Base-by-base conservation (phyloP, 441 rosid genomes). In the Gossypium laxum region DNA sequence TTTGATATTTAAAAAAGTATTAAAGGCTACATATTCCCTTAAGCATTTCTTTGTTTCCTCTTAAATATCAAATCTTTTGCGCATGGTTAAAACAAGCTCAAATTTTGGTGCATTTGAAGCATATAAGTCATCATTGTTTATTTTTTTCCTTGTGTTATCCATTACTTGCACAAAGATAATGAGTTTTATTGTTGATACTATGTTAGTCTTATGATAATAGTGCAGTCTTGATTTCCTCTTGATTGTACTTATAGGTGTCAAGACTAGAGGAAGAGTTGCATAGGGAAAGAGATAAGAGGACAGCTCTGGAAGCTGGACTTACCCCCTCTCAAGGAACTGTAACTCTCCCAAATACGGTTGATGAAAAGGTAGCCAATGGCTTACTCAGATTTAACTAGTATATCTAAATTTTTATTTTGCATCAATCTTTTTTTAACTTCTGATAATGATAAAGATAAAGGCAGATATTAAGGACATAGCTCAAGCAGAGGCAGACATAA, bases 191-290 rank as follows among this genome's bases (percentile, higher is more conserved):
- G n/a, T 19, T 5, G 11, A 50, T 26, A 14, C 41, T 50, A 24
- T 17, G 24, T 19, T 17, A 68, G 26, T 32, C 8, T 70, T 57
- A 24, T 57, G 55, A 0, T 14, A 56, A 21, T 19, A 17, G 28
- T 26, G 10, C 10, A 22, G 54, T 56, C 14, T 64, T 72, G 74
- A 62, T 61, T 62, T 48, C 18, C 59, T 30, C 26, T 10, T 50
- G 6, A 7, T 62, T 72, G 62, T 41, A 62, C 38, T 51, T 52
- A 22, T 67, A 91, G 97, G 96, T 95, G 73, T 82, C 77, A 79
- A 88, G 90, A 82, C 88, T 95, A 71, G 88, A 86, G 77, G 93
- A 86, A 68, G 88, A 87, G 78, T 84, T 95, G 84, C 92, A 84
- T 75, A 86, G 73, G 79, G 95, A 95, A 85, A 86, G 82, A 77